A percentile compares a stretch with the other conserved stretches of the same genome.
phyloP scores from a whole-genome alignment of 1,284 basidiomycete genomes.

The Sporisorium scitamineum region DNA sequence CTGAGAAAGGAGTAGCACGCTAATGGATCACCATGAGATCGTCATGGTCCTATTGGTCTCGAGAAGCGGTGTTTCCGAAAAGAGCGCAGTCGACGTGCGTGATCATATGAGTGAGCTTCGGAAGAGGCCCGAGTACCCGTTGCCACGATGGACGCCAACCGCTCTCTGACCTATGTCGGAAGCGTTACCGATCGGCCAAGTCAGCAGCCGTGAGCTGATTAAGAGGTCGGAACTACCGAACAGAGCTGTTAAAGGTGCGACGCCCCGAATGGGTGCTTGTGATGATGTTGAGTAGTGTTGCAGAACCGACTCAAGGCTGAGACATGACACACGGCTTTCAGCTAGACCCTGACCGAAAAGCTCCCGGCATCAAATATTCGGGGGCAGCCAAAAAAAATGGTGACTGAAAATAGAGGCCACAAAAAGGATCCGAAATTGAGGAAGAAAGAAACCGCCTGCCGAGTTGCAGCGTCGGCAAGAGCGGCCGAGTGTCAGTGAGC shows the following conservation, averaged over 20 bases:
- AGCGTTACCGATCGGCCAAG: not conserved
- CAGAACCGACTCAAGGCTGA: not conserved
- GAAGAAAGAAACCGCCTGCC: not conserved
- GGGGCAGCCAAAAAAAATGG: not conserved
- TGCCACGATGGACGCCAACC: not conserved
- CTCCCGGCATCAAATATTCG: not conserved
- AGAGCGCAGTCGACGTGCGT: not conserved
- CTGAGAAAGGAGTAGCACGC: not conserved
- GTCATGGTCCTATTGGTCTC: not conserved
- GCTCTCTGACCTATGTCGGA: not conserved
- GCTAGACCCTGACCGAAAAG: not conserved
- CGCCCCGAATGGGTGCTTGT: not conserved
- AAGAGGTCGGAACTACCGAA: not conserved
- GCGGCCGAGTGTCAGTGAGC: too few species aligned
- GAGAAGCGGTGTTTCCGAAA: not conserved
- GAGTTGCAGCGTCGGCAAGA: not conserved
- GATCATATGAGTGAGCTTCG: not conserved
- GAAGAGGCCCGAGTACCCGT: not conserved
- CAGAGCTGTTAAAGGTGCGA: not conserved
- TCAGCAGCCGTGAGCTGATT: conserved; percentile 7
- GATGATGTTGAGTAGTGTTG: not conserved
- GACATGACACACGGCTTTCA: not conserved
- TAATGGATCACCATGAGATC: not conserved
- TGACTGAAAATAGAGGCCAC: not conserved
- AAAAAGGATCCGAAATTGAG: not conserved